Evolutionary conservation across 2,329 filamentous ascomycete species (phyloP), one percentile per base, ranked within the genome.

Genomic region (Fusarium concolor): DNA sequence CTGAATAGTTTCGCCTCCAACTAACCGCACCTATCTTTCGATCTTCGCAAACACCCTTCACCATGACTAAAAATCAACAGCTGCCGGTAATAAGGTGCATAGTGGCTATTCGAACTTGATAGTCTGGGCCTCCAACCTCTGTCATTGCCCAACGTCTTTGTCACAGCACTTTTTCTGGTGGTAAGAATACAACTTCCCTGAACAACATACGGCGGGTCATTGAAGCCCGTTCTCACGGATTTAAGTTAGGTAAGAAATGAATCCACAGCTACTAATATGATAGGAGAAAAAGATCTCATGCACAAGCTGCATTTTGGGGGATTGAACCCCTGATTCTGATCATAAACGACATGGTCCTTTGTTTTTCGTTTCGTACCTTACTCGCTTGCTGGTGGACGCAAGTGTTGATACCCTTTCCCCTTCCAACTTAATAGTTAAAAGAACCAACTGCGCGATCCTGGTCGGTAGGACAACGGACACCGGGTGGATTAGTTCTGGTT

Each of bases 331-430:
- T 42, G 9, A 44, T 49, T 44, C 20, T 41, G 52, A 47, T 41
- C 47, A 52, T 50, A 12, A 14, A 29, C 45, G n/a, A 45, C 22
- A 58, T 62, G 62, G 38, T 29, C 37, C 12, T 61, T 70, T 59
- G 45, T 55, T 61, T 63, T 56, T 62, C 22, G 44, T 44, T 62
- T 51, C 26, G 26, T 58, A 35, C 29, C 29, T 31, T 31, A 31
- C 29, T 37, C 44, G 24, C 60, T 52, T 51, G 38, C 56, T 63
- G 60, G 54, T 72, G 62, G 62, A 69, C 45, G 51, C 51, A 50
- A 67, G 67, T 65, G 54, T 71, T 67, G 69, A 73, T 73, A 74
- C 67, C 71, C 71, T 56, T 62, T 52, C 44, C 63, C 61, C 49
- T 50, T 65, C 41, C 65, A 51, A 52, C 59, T 44, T 62, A 69